Base-by-base conservation (phyloP, 1,284 basidiomycete genomes). In the Dichomitus squalens region DNA sequence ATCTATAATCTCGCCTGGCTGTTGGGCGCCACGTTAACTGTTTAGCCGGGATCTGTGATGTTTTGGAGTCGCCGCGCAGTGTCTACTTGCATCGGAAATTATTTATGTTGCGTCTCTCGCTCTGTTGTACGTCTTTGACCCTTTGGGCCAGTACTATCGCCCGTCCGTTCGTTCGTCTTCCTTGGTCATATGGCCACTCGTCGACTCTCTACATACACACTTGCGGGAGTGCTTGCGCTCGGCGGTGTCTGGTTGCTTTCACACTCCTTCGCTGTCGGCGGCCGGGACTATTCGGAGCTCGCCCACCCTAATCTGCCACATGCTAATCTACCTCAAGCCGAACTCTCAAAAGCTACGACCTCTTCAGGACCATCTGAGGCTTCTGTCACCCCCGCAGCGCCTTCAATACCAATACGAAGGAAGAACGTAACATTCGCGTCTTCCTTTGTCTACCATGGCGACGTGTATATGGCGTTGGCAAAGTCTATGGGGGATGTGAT, bases 401-500 rank as follows among this genome's bases (percentile, higher is more conserved):
- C 21, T 14, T 29, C 35, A 20, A 33, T 63, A 18, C 58, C 35
- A 20, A 33, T 63, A 16, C 58, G 52, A 18, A 53, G 66, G n/a
- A 58, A 47, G 21, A 64, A 65, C 39, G 53, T 68, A 29, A 71
- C 69, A 9, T 64, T 76, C 21, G 74, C 74, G 1, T 70, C 72
- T 5, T 62, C 62, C 0, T 76, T 75, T 47, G 63, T 65, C 3
- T 68, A 66, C 49, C 75, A 75, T 55, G 68, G 69, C 55, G 75
- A 76, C 49, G 74, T 75, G 6, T 75, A 73, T 49, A 71, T 75
- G 70, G 58, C 69, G 11, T 50, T 76, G n/a, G 72, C 67, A 0
- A 72, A 70, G 67, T 70, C 72, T 3, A 48, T 75, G 25, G 63
- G 70, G 41, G 64, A 70, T n/a, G 65, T 69, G 3, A 61, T 73